Percentiles rank a stretch among this genome's conserved stretches.
phyloP scores from a whole-genome alignment of 2,329 filamentous ascomycete genomes.

The Exophiala phaeomuriformis region DNA sequence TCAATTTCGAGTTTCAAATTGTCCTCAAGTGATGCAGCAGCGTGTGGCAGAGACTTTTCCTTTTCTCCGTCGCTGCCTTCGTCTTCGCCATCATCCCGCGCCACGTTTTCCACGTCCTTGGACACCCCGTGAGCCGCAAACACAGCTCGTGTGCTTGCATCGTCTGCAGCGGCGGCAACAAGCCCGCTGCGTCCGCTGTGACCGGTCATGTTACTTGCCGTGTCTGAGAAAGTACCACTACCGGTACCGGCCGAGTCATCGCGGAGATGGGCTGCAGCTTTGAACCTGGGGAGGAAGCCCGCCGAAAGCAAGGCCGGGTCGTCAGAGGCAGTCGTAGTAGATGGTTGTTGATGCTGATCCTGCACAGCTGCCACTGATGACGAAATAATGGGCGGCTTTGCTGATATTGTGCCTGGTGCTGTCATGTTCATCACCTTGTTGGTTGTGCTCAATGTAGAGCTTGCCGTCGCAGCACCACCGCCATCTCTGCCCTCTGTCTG shows the following conservation, averaged over 20 bases:
- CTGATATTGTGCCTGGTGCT: too few relatives aligned
- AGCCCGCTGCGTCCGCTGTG: conserved; percentile 3
- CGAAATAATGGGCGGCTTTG: background rate
- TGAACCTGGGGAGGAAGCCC: conserved; percentile 24
- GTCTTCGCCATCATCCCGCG: background rate
- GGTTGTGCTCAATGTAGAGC: too few relatives aligned
- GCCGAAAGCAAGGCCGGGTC: conserved; percentile 11
- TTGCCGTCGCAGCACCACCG: too few relatives aligned
- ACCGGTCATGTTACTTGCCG: conserved; percentile 20
- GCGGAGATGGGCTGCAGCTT: conserved; percentile 20
- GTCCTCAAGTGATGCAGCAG: too few relatives aligned
- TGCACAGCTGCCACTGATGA: background rate
- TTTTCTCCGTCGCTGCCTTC: too few relatives aligned
- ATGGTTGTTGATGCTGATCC: background rate
- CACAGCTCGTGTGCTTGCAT: conserved; percentile 24
- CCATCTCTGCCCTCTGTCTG: conserved; percentile 16
- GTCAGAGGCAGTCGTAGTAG: conserved; percentile 1
- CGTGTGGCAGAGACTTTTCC: too few relatives aligned
- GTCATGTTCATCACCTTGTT: too few relatives aligned
- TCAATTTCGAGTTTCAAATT: too few relatives aligned
- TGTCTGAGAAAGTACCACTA: conserved; percentile 8
- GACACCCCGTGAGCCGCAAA: conserved; percentile 24
- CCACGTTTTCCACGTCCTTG: background rate
- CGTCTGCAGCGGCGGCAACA: conserved; percentile 11
- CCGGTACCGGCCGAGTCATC: conserved; percentile 9